Percentiles rank a stretch among this genome's conserved stretches.
Conservation (phyloP, 768 basidiomycete species). For the Nevesoporus exiguus region DNA sequence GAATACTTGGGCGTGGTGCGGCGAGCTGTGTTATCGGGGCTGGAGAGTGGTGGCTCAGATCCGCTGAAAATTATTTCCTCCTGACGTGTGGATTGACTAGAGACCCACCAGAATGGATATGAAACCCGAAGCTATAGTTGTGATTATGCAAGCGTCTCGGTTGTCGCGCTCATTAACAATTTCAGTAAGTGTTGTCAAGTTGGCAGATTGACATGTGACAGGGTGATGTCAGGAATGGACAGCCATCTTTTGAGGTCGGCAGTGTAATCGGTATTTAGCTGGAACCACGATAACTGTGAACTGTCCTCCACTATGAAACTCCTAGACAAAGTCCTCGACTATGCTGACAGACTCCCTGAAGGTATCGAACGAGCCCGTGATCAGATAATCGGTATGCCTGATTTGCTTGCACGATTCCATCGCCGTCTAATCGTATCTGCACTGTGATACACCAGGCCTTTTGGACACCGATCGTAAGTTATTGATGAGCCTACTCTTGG, state of each 20-base stretch:
- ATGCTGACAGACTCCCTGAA: slow-evolving; percentile 37
- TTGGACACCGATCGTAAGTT: slow-evolving; percentile 34
- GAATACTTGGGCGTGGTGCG: slow-evolving; percentile 76
- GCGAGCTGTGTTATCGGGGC: slow-evolving; percentile 63
- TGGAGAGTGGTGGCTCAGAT: slow-evolving; percentile 76
- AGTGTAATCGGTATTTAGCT: background rate
- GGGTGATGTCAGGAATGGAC: background rate
- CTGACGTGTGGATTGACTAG: slow-evolving; percentile 10
- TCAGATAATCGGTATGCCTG: slow-evolving; percentile 34
- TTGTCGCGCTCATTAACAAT: background rate
- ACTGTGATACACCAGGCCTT: slow-evolving; percentile 24
- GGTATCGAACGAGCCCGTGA: slow-evolving; percentile 35
- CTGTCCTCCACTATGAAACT: slow-evolving; percentile 36
- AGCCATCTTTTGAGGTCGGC: background rate
- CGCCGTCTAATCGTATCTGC: background rate
- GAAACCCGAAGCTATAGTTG: slow-evolving; percentile 1
- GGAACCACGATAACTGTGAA: background rate
- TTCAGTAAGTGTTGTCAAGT: background rate
- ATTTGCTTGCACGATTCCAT: background rate
- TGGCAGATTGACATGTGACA: slow-evolving; percentile 7
- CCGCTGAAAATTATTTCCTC: slow-evolving; percentile 52
- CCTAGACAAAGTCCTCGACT: slow-evolving; percentile 35
- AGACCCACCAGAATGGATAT: background rate
- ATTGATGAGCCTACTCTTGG: background rate
- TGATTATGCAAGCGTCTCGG: background rate